phyloP scores from a whole-genome alignment of 768 basidiomycete genomes.

The Leccinellum rugosiceps region DNA sequence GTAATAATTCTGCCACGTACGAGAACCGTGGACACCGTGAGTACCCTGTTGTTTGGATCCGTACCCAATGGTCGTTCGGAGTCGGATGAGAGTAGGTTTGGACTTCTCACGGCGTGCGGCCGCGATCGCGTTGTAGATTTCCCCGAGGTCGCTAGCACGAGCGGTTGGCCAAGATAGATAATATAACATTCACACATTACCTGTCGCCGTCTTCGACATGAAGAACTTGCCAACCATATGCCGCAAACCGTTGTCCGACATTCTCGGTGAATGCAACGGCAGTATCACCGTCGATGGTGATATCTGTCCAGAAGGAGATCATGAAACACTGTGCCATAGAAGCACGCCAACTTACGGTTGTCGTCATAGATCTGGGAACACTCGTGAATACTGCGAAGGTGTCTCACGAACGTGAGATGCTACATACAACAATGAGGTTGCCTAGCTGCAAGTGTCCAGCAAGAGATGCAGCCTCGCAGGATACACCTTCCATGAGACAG shows the following conservation, averaged over 20 bases:
- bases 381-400: slow-evolving; percentile 16
- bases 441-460: slow-evolving; percentile 93
- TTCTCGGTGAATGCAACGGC: slow-evolving; percentile 92
- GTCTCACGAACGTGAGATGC: slow-evolving; percentile 11
- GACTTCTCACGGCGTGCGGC: slow-evolving; percentile 70
- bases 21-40: slow-evolving; percentile 91
- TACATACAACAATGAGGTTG: slow-evolving; percentile 83
- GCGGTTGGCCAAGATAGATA: slow-evolving; percentile 10
- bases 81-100: slow-evolving; percentile 85
- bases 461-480: slow-evolving; percentile 88
- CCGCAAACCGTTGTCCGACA: slow-evolving; percentile 79
- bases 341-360: slow-evolving; percentile 62
- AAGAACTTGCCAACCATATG: slow-evolving; percentile 95
- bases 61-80: slow-evolving; percentile 89
- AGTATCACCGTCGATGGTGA: slow-evolving; percentile 95
- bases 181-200: slow-evolving; percentile 36
- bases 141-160: slow-evolving; percentile 62
- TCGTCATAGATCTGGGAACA: slow-evolving; percentile 80
- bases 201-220: slow-evolving; percentile 76
- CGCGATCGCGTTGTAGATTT: slow-evolving; percentile 75
- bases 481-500: slow-evolving; percentile 95
- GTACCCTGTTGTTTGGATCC: slow-evolving; percentile 93
- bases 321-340: slow-evolving; percentile 2
- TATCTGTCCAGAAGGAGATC: slow-evolving; percentile 50
- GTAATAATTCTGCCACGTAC: slow-evolving; percentile 46